phyloP scores from a whole-genome alignment of 306 rosid genomes.

The Corylus americana region DNA sequence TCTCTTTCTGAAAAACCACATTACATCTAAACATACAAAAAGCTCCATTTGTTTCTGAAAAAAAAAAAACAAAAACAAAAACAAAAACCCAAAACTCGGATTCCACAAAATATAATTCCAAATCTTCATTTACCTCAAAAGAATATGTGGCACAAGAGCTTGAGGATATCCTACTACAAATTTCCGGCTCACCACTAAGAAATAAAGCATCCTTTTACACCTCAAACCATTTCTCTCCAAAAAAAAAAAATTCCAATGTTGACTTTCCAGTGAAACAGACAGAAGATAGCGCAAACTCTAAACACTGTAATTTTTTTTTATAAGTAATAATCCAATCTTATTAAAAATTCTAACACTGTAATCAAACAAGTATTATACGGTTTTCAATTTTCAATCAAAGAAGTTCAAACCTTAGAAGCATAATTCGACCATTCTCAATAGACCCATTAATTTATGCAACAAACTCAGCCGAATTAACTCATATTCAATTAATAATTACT shows the following conservation, averaged over 20 bases:
- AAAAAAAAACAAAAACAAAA: not conserved
- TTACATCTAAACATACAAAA: not conserved
- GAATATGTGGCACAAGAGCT: not conserved
- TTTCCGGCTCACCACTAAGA: no score
- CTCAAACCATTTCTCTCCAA: not conserved
- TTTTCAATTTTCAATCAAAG: not conserved
- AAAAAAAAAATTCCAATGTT: not conserved
- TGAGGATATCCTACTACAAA: not conserved
- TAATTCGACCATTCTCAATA: not conserved
- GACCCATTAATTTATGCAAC: conserved; percentile 3
- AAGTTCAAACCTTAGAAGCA: not conserved
- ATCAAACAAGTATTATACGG: not conserved
- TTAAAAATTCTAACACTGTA: not conserved
- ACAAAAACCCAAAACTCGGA: not conserved
- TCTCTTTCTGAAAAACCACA: not conserved
- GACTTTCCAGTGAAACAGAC: not conserved
- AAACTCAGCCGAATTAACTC: not conserved
- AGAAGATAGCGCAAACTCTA: not conserved
- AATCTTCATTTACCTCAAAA: not conserved
- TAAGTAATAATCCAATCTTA: no score
- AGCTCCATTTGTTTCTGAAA: not conserved
- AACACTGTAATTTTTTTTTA: not conserved
- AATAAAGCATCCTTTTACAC: not conserved
- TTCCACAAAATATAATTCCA: not conserved
- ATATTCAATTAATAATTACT: not conserved